Percentiles rank a stretch among this genome's conserved stretches.
Evolutionary conservation across 768 basidiomycete species (phyloP).

Genomic region (Coprinopsis marcescibilis): DNA sequence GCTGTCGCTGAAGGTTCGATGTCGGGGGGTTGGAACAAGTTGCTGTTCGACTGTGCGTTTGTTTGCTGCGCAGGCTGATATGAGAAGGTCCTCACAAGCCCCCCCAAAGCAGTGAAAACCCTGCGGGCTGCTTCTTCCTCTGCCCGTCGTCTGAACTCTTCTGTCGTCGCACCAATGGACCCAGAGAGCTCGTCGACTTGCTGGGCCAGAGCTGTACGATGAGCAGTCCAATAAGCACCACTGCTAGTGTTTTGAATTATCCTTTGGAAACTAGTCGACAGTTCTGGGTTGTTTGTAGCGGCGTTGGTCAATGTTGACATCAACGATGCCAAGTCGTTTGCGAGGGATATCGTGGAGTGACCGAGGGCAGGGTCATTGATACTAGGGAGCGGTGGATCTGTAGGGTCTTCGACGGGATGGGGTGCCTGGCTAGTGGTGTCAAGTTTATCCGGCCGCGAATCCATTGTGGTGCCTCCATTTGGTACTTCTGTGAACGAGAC

Average conservation of each 20-base stretch:
- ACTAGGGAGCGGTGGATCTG: slow-evolving; percentile 34
- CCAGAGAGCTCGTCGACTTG: slow-evolving; percentile 51
- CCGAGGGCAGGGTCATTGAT: slow-evolving; percentile 36
- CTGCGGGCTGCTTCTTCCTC: slow-evolving; percentile 64
- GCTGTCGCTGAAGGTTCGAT: too few relatives aligned
- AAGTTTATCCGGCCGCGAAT: not conserved
- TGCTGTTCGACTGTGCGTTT: too few relatives aligned
- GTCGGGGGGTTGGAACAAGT: too few relatives aligned
- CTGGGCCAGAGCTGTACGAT: slow-evolving; percentile 53
- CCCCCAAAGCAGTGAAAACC: slow-evolving; percentile 58
- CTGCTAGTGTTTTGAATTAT: slow-evolving; percentile 55
- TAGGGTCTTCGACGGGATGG: slow-evolving; percentile 10
- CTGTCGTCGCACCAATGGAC: slow-evolving; percentile 36
- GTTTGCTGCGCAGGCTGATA: too few relatives aligned
- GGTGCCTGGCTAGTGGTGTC: not conserved
- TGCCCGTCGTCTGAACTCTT: slow-evolving; percentile 38
- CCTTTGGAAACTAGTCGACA: slow-evolving; percentile 61
- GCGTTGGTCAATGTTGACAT: slow-evolving; percentile 51
- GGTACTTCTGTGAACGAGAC: slow-evolving; percentile 10
- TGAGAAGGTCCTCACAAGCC: slow-evolving; percentile 54
- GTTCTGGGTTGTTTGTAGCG: slow-evolving; percentile 61
- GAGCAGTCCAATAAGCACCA: slow-evolving; percentile 65
- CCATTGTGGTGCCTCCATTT: not conserved
- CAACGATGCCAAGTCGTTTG: slow-evolving; percentile 59
- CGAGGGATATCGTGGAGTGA: slow-evolving; percentile 41